Conservation (phyloP, 2,329 filamentous ascomycete genomes). For the Fusarium tuaranense region DNA sequence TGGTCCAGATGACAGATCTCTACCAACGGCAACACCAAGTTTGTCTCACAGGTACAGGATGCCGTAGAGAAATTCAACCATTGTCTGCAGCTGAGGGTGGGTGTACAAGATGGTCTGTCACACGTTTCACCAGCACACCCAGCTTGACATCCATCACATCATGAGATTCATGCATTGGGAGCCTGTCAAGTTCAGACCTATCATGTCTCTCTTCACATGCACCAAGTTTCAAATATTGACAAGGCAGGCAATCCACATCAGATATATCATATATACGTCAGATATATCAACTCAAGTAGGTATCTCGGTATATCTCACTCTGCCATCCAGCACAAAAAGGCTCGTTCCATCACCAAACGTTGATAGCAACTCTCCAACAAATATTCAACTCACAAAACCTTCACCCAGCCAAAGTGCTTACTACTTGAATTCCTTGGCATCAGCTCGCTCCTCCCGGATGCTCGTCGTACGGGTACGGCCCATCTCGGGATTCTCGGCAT, state of each 20-base stretch:
- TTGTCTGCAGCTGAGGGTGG: background rate
- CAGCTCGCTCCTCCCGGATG: constrained; percentile 42
- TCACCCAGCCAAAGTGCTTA: background rate
- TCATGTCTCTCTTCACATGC: background rate
- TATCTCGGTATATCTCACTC: background rate
- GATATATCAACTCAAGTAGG: background rate
- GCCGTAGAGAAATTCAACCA: background rate
- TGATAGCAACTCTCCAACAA: background rate
- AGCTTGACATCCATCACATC: background rate
- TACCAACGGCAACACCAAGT: background rate
- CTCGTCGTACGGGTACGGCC: constrained; percentile 40
- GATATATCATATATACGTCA: background rate
- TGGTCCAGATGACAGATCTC: background rate
- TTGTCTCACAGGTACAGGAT: background rate
- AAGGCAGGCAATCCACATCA: background rate
- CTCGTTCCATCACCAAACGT: background rate
- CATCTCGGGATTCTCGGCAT: constrained; percentile 49
- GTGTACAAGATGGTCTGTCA: background rate
- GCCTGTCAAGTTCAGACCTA: background rate
- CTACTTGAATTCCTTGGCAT: constrained; percentile 27
- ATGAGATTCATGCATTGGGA: background rate
- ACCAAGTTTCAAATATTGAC: background rate
- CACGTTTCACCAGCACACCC: background rate
- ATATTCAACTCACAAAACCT: background rate
- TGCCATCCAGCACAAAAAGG: background rate